Base-by-base conservation (phyloP, 371 early-diverging fungal genomes). In the Lichtheimia hyalospora region DNA sequence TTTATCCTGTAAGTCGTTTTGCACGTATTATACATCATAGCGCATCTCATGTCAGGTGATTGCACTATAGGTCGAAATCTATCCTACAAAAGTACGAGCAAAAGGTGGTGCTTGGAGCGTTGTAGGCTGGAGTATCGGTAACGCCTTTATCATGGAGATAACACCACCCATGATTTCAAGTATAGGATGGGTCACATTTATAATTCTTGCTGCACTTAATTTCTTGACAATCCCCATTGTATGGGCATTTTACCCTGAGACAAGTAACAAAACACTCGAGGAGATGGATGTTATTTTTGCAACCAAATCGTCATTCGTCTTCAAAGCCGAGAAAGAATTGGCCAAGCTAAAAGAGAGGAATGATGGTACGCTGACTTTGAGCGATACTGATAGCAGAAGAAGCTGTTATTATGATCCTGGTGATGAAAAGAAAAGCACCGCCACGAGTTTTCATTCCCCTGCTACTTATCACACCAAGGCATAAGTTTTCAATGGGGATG, bases 91-190 rank as follows among this genome's bases (percentile, higher is more conserved):
- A 50, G 74, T 76, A 0, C 61, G 78, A 28, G 70, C 69, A 5
- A 73, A 74, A 48, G 78, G 78, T 18, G 76, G 71, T 25, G 74
- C 78, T 10, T 72, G 68, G 68, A 64, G 61, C 27, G 77, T 76
- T n/a, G 77, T 73, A 16, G 74, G 74, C 15, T 73, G 74, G 74
- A 71, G 69, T 16, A 43, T 76, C 5, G 73, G 74, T 24, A 76
- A 76, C 21, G 73, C 73, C 13, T 39, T 71, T 1, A 72, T 76
- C 12, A 73, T 73, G 69, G 74, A 74, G 58, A 65, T 76, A 43
- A 76, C 77, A 5, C 77, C 71, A 5, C 70, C 69, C 10, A 69
- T 74, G 77, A 57, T 76, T 41, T 56, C 66, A 13, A 46, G 63
- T 21, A 67, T 75, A 49, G 74, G 74, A 1, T 74, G 72, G 71